These are phyloP conservation scores for Lactarius indigo DNA, from an alignment of 768 basidiomycete genomes.

Conservation along the genomic window DNA sequence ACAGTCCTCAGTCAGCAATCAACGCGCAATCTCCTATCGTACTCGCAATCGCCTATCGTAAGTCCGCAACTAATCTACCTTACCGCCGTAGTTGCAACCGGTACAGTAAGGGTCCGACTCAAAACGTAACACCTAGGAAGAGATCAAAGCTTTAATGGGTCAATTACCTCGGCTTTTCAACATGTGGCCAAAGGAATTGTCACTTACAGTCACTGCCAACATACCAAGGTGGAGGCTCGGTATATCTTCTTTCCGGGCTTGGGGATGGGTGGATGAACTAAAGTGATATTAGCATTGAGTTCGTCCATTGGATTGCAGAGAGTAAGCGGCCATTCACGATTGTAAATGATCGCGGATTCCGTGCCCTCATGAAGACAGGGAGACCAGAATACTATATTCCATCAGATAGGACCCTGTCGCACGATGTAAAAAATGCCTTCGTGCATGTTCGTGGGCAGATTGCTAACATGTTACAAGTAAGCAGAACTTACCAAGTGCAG, in stretches of 20 bases:
- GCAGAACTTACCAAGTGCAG: not conserved
- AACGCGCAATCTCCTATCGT: too few species aligned
- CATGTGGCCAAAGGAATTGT: not conserved
- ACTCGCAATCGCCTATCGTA: too few species aligned
- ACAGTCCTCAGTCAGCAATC: too few species aligned
- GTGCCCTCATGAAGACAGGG: conserved; percentile 27
- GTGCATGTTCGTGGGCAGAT: conserved; percentile 23
- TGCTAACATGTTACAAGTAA: conserved; percentile 20
- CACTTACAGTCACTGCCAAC: not conserved
- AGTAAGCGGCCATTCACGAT: too few species aligned
- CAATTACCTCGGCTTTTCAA: conserved; percentile 3
- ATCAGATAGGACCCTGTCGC: conserved; percentile 31
- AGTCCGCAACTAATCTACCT: too few species aligned
- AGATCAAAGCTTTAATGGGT: not conserved
- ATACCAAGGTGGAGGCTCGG: not conserved
- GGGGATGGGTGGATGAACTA: too few species aligned
- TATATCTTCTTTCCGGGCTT: not conserved
- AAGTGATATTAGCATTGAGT: too few species aligned
- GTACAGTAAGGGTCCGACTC: too few species aligned
- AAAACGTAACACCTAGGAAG: not conserved
- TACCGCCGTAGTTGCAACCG: too few species aligned
- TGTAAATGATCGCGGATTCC: not conserved
- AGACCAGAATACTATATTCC: conserved; percentile 35
- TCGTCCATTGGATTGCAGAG: too few species aligned
- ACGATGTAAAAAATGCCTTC: conserved; percentile 34